Evolutionary conservation across 148 eudicot species (phyloP).

Genomic region (Rhododendron griersonianum): DNA sequence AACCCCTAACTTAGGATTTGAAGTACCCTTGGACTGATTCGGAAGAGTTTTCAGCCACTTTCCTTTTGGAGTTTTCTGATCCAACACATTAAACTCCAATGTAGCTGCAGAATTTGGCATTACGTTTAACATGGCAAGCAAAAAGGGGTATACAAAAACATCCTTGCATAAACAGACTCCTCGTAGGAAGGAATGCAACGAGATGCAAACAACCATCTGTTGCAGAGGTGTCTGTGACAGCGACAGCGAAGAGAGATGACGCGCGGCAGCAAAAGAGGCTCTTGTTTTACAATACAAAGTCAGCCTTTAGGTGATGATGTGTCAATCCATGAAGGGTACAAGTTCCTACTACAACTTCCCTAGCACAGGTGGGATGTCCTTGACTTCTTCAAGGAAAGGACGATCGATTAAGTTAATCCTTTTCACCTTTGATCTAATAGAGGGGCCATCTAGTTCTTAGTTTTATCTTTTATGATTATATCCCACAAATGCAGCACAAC

Average conservation of each 20-base stretch:
- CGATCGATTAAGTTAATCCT: neutral
- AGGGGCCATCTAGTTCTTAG: neutral
- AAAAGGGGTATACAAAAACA: neutral
- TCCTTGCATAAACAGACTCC: neutral
- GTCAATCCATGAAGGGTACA: neutral
- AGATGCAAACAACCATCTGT: neutral
- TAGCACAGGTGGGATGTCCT: neutral
- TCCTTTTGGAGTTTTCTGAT: neutral
- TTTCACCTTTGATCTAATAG: neutral
- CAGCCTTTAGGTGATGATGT: neutral
- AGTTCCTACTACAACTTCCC: neutral
- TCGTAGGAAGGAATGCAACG: neutral
- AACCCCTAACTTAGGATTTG: neutral
- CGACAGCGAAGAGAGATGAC: neutral
- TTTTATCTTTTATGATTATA: neutral
- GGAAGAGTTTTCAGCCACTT: neutral
- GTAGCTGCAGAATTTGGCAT: neutral
- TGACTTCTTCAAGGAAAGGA: neutral
- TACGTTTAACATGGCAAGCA: neutral
- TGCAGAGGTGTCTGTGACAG: neutral
- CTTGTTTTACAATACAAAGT: neutral
- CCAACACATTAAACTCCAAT: neutral
- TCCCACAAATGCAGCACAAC: neutral
- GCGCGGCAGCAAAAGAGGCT: neutral
- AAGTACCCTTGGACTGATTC: neutral